Evolutionary conservation across 805 yeast genomes (phyloP).

Genomic region (Nakazawaea ishiwadae): DNA sequence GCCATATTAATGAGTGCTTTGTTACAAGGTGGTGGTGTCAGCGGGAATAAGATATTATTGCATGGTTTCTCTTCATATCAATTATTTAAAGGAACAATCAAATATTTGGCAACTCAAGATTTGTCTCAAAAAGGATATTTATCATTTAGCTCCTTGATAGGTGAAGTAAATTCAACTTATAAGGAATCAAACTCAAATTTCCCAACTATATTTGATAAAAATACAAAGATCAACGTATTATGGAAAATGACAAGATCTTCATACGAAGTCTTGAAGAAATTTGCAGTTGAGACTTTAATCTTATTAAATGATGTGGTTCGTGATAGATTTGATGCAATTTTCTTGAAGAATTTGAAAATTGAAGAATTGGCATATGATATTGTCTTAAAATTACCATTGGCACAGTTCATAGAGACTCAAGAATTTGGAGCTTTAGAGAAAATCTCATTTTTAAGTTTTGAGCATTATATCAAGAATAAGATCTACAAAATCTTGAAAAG

Average conservation of each 20-base stretch:
- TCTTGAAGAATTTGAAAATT: conserved; percentile 54
- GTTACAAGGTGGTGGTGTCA: conserved; percentile 75
- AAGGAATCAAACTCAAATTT: conserved; percentile 58
- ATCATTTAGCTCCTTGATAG: conserved; percentile 56
- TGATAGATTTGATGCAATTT: conserved; percentile 78
- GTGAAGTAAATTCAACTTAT: conserved; percentile 41
- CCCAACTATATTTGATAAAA: conserved; percentile 74
- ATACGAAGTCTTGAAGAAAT: conserved; percentile 54
- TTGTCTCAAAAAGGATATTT: conserved; percentile 57
- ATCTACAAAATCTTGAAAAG: conserved; percentile 50
- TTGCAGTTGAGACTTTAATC: conserved; percentile 63
- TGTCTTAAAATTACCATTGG: conserved; percentile 47
- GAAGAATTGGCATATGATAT: conserved; percentile 64
- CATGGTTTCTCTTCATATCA: conserved; percentile 93
- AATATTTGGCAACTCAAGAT: conserved; percentile 79
- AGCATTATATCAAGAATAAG: conserved; percentile 58
- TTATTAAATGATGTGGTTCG: conserved; percentile 73
- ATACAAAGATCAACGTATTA: conserved; percentile 70
- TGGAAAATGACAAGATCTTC: conserved; percentile 77
- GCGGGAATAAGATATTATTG: conserved; percentile 70
- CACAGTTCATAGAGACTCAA: conserved; percentile 33
- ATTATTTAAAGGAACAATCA: conserved; percentile 82
- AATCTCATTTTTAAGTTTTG: conserved; percentile 65
- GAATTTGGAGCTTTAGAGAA: conserved; percentile 67
- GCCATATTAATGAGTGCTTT: conserved; percentile 75